Base-by-base conservation (phyloP, 2,329 filamentous ascomycete genomes). In the Fusarium acutatum region DNA sequence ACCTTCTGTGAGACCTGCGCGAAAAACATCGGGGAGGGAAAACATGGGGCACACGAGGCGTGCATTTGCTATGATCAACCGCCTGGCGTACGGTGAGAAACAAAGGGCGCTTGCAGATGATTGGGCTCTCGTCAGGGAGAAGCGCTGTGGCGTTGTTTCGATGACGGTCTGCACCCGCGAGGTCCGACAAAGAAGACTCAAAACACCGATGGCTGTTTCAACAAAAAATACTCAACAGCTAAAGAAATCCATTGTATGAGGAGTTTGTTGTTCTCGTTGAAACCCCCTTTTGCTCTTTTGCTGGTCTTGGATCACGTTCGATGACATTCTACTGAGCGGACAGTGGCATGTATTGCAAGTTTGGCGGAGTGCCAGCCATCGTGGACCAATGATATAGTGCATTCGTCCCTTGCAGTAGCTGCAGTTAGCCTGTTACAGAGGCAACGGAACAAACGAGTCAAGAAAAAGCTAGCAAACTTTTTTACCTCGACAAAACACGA, bases 111-210 rank as follows among this genome's bases (percentile, higher is more conserved):
- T 49, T 32, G 35, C 60, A 35, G 26, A 2, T 69, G 67, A 67
- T 60, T 70, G 67, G 60, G 40, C n/a, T 70, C n/a, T 47, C 15
- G 18, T 38, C 38, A 32, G 47, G 43, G 49, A 69, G 67, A 71
- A 67, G 61, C 68, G 68, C 68, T 49, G 68, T 71, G 68, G 68
- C 68, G 68, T 62, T 71, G 56, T 71, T 71, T 67, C 67, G 35
- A 44, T 52, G 38, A 24, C 24, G 30, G 35, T 24, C 30, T 43
- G 58, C 24, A 61, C 24, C 60, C 54, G 60, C 37, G 22, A 53
- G 32, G 43, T 57, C 53, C 44, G 50, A 73, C 30, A 60, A 72
- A 65, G 53, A 54, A 66, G 50, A 68, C 61, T 38, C 66, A 70
- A 69, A 69, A 70, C 59, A 40, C 17, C 32, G 67, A 41, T 65